Base-by-base conservation (phyloP, 176 grass and related monocot species). In the Avena insularis region DNA sequence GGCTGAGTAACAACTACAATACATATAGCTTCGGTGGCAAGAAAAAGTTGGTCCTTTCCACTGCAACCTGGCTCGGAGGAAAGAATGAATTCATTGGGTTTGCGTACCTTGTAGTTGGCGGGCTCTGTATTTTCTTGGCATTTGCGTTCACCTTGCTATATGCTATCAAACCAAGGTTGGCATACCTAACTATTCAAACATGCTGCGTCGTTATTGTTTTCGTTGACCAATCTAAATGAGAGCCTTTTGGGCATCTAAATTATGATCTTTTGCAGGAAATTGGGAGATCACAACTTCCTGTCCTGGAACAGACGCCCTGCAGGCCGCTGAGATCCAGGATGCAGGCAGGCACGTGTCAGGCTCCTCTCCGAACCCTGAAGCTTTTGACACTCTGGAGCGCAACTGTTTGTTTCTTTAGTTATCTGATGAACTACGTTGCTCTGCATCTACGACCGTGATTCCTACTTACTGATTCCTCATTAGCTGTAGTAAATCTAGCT, bases 21-120 rank as follows among this genome's bases (percentile, higher is more conserved):
- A 95, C 93, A 46, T 98, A 98, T 80, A 92, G 83, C 87, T 95
- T 92, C 0, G 89, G 81, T 53, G 93, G 95, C 73, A 98, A 98
- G 85, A 98, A 98, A 72, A 98, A 87, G 51, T 62, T 98, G 63
- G 91, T 98, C 58, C 91, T 98, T 70, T 98, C 95, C 14, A 98
- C 91, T 72, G 79, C 93, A 84, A 98, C 91, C 78, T 98, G 95
- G 95, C 93, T 95, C 56, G 95, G 95, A 66, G 95, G 93, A 65
- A 98, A 87, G 75, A 98, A 95, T 53, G 90, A 90, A 80, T 98
- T 98, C 75, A 88, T 95, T 79, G 95, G 95, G 23, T 88, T 87
- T 85, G 91, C 95, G 40, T 98, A 95, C 81, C 60, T 93, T 46
- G 69, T 87, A 89, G 88, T 98, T 15, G 95, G 95, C 19, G 93